phyloP scores from a whole-genome alignment of 345 rosid genomes.

The Gossypium bickii region DNA sequence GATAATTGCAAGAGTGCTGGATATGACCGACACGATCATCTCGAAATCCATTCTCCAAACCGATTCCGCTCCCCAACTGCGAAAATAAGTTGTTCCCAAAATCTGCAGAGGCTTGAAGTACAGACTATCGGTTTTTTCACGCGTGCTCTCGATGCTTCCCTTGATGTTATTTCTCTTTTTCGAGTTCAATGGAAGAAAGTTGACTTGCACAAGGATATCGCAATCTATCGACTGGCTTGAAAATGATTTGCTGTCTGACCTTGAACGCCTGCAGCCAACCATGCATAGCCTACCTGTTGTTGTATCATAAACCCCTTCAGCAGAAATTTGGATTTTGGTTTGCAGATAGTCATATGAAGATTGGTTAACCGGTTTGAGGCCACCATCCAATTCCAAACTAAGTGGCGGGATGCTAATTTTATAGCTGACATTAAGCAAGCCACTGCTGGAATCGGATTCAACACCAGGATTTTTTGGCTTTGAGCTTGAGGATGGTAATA shows the following conservation, averaged over 20 bases:
- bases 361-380: not conserved
- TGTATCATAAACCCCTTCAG: slow-evolving; percentile 49
- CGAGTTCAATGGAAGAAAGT: slow-evolving; percentile 37
- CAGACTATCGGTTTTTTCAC: slow-evolving; percentile 30
- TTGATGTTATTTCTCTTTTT: slow-evolving; percentile 16
- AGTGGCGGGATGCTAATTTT: slow-evolving; percentile 14
- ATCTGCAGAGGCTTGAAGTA: slow-evolving; percentile 27
- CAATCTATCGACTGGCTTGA: slow-evolving; percentile 27
- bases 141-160: slow-evolving; percentile 44
- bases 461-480: not conserved
- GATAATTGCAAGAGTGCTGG: slow-evolving; percentile 40
- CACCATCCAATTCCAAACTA: not conserved
- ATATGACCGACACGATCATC: slow-evolving; percentile 36
- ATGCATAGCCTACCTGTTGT: slow-evolving; percentile 43
- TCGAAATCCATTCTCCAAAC: slow-evolving; percentile 51
- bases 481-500: slow-evolving; percentile 1
- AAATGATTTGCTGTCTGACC: not conserved
- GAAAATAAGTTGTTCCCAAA: slow-evolving; percentile 18
- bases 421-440: slow-evolving; percentile 32
- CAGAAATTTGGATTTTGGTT: slow-evolving; percentile 25
- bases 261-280: slow-evolving; percentile 41
- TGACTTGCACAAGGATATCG: slow-evolving; percentile 28
- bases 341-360: not conserved
- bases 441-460: slow-evolving; percentile 4
- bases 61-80: slow-evolving; percentile 6